These are phyloP conservation scores for Secale cereale DNA, from an alignment of 176 grass and related monocot species.

Conservation along the genomic window DNA sequence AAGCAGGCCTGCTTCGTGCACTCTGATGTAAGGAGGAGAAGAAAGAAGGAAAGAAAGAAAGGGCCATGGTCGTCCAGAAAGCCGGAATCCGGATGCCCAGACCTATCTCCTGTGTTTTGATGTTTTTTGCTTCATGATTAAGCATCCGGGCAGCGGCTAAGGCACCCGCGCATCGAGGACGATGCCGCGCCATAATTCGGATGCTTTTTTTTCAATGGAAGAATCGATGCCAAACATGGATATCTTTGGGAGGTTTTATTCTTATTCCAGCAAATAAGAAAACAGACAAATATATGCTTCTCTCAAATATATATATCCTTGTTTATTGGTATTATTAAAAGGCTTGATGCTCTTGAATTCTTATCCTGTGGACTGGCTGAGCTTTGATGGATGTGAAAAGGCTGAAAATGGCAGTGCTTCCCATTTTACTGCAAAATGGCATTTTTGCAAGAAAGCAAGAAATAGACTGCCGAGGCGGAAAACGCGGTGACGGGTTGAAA, in stretches of 20 bases:
- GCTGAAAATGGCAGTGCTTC: not conserved
- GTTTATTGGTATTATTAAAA: not conserved
- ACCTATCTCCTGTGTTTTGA: not conserved
- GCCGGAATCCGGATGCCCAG: not conserved
- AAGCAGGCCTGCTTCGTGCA: slow-evolving; percentile 22
- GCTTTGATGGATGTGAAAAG: not conserved
- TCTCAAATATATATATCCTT: not conserved
- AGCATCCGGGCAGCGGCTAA: slow-evolving; percentile 50
- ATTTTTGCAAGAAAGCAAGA: not conserved
- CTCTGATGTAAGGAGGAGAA: not conserved
- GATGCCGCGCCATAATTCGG: slow-evolving; percentile 30
- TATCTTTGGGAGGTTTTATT: slow-evolving; percentile 19
- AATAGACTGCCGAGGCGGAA: not conserved
- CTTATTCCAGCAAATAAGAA: slow-evolving; percentile 28
- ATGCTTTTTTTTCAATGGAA: not conserved
- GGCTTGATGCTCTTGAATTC: not conserved
- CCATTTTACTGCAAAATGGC: not conserved
- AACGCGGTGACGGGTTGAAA: slow-evolving; percentile 11
- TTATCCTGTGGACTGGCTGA: not conserved
- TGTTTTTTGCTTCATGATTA: slow-evolving; percentile 60
- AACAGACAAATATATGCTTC: not conserved
- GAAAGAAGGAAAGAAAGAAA: not conserved
- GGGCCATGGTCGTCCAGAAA: slow-evolving; percentile 4
- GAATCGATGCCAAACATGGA: slow-evolving; percentile 37
- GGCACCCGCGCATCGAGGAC: not conserved